Conservation (phyloP, 1,284 basidiomycete species). For the Agaricales sp. region DNA sequence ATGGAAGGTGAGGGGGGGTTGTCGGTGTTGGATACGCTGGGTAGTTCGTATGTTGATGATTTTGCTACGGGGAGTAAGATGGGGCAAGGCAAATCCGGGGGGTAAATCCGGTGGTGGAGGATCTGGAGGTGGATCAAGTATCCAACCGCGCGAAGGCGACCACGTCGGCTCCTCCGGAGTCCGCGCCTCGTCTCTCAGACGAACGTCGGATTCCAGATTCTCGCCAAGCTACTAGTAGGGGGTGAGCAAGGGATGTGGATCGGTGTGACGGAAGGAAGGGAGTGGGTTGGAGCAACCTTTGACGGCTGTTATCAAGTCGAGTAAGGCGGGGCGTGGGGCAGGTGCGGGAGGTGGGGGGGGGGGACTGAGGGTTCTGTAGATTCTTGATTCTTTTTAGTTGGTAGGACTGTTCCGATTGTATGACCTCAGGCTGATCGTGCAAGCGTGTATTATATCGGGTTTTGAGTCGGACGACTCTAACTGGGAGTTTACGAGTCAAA, state of each 20-base stretch:
- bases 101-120: too few species aligned
- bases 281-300: slow-evolving; percentile 52
- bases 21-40: slow-evolving; percentile 18
- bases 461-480: too few species aligned
- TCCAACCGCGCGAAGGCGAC: slow-evolving; percentile 58
- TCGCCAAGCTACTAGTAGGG: slow-evolving; percentile 71
- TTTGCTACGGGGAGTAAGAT: slow-evolving; percentile 22
- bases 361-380: too few species aligned
- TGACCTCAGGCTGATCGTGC: too few species aligned
- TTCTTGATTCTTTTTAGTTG: too few species aligned
- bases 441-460: too few species aligned
- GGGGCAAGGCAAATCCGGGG: slow-evolving; percentile 16
- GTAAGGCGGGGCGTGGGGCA: slow-evolving; percentile 65
- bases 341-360: too few species aligned
- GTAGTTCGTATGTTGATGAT: slow-evolving; percentile 20
- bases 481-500: too few species aligned
- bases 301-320: slow-evolving; percentile 63
- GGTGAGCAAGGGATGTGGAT: slow-evolving; percentile 66
- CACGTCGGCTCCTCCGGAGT: slow-evolving; percentile 65
- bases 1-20: slow-evolving; percentile 51
- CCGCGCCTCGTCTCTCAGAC: slow-evolving; percentile 62
- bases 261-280: slow-evolving; percentile 25
- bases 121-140: slow-evolving; percentile 18
- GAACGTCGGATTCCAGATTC: slow-evolving; percentile 70
- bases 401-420: too few species aligned